phyloP scores from a whole-genome alignment of 140 eudicot genomes.

The Cichorium intybus region DNA sequence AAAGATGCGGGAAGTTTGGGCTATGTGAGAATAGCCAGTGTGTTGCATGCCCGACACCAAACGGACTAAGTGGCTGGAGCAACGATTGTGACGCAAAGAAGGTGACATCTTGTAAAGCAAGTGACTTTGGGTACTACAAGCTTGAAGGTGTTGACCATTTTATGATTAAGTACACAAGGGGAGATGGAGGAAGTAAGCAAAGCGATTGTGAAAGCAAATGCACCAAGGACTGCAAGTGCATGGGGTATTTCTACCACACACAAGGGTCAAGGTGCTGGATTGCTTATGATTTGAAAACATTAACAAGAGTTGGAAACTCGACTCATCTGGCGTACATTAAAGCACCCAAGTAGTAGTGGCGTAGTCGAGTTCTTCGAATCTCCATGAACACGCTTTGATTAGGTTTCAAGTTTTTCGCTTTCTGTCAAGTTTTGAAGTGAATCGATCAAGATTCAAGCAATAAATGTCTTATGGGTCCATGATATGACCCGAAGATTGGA shows the following conservation, averaged over 20 bases:
- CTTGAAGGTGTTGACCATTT: slow-evolving; percentile 55
- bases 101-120: slow-evolving; percentile 31
- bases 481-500: no score
- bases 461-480: background rate
- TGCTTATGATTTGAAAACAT: slow-evolving; percentile 51
- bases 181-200: slow-evolving; percentile 33
- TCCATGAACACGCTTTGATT: background rate
- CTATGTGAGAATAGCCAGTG: slow-evolving; percentile 54
- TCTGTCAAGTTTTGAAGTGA: background rate
- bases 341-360: slow-evolving; percentile 23
- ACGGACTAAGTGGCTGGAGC: slow-evolving; percentile 56
- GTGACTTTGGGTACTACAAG: slow-evolving; percentile 38
- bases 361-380: background rate
- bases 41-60: slow-evolving; percentile 57
- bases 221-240: slow-evolving; percentile 53
- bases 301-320: slow-evolving; percentile 35
- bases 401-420: background rate
- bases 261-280: slow-evolving; percentile 53
- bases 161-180: slow-evolving; percentile 37
- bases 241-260: slow-evolving; percentile 51
- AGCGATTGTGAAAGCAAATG: slow-evolving; percentile 45
- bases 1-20: slow-evolving; percentile 45
- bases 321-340: slow-evolving; percentile 43
- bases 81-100: slow-evolving; percentile 35
- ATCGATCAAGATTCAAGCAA: background rate